Conservation (phyloP, 371 early-diverging fungal species). For the Nematocida sp. region DNA sequence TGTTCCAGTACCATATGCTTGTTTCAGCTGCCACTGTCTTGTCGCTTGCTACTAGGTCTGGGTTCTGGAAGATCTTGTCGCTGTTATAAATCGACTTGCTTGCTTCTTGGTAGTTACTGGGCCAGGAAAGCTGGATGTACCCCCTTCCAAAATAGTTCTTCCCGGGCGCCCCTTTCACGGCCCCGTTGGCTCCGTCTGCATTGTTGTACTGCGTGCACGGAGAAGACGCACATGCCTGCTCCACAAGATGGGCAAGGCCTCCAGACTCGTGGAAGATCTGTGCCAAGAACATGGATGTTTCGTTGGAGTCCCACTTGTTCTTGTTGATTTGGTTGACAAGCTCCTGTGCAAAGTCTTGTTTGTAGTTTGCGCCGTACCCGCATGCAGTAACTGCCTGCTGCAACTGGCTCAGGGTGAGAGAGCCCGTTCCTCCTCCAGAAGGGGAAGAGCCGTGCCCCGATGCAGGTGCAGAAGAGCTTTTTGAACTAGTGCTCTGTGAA, state of each 20-base stretch:
- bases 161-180: constrained; percentile 59
- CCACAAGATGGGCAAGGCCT: constrained; percentile 62
- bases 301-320: constrained; percentile 50
- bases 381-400: constrained; percentile 43
- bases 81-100: constrained; percentile 57
- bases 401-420: constrained; percentile 50
- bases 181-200: constrained; percentile 52
- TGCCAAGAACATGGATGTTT: constrained; percentile 64
- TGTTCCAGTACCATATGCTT: constrained; percentile 64
- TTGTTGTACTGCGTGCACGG: constrained; percentile 57
- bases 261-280: constrained; percentile 64
- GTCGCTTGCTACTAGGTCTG: constrained; percentile 61
- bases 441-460: not conserved
- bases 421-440: constrained; percentile 21
- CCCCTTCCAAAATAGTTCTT: constrained; percentile 64
- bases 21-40: constrained; percentile 59
- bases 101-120: constrained; percentile 64
- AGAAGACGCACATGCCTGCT: constrained; percentile 58
- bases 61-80: constrained; percentile 61
- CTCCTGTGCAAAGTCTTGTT: constrained; percentile 56
- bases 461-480: not conserved
- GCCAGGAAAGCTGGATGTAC: constrained; percentile 65
- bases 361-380: constrained; percentile 37
- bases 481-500: too few relatives aligned
- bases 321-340: constrained; percentile 53